Evolutionary conservation across 1,139 yeast species (phyloP).

Genomic region (Diutina catenulata): DNA sequence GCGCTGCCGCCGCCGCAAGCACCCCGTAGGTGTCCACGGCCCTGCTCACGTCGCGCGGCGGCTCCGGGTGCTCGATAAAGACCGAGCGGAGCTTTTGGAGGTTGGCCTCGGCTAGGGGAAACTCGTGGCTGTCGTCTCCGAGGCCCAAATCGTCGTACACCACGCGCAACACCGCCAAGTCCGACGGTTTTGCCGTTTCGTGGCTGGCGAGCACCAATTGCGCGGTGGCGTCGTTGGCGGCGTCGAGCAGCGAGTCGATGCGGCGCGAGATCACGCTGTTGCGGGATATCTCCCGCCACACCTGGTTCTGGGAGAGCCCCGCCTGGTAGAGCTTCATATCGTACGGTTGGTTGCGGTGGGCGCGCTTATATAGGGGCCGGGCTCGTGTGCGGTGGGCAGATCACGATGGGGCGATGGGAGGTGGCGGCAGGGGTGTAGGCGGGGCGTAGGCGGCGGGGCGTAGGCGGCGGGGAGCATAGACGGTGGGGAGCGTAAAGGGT

Average conservation of each 20-base stretch:
- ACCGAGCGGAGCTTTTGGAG: not conserved
- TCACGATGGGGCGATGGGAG: no score
- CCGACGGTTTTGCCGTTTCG: not conserved
- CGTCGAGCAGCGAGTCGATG: not conserved
- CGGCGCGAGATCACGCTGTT: slow-evolving; percentile 1
- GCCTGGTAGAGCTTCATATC: not conserved
- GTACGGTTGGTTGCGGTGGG: no score
- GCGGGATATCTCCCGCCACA: not conserved
- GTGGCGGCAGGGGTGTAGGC: no score
- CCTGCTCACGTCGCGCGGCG: not conserved
- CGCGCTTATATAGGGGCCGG: no score
- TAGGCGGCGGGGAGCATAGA: no score
- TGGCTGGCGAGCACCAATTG: not conserved
- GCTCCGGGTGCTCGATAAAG: not conserved
- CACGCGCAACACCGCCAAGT: not conserved
- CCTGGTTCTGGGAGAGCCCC: not conserved
- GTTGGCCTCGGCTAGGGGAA: not conserved
- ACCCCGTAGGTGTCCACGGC: slow-evolving; percentile 1
- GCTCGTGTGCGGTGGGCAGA: no score
- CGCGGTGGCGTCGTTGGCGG: not conserved
- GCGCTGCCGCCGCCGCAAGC: not conserved
- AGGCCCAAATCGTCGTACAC: not conserved
- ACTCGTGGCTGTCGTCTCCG: not conserved
- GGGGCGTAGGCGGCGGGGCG: no score
- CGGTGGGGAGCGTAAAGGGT: no score